A percentile compares a stretch with the other conserved stretches of the same genome.
These are phyloP conservation scores for Arachis monticola DNA, from an alignment of 331 rosid species.

Conservation along the genomic window DNA sequence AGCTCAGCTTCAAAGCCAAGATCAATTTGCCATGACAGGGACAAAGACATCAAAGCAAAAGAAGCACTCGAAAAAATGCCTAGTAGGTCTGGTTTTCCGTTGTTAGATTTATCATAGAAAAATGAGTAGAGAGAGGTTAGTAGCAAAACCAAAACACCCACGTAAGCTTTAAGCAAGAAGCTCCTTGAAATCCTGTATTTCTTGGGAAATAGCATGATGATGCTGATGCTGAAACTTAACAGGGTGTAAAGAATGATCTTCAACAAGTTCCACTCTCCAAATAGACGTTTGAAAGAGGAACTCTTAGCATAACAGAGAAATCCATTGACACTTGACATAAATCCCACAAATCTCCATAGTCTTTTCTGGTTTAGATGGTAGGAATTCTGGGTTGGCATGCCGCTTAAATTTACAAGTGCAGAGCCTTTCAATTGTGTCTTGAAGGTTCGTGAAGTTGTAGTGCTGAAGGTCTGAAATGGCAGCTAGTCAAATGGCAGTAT, in stretches of 20 bases:
- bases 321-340: constrained; percentile 41
- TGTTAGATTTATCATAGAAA: too few relatives aligned
- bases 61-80: constrained; percentile 25
- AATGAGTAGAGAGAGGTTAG: constrained; percentile 44
- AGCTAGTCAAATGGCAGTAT: too few relatives aligned
- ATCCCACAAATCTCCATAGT: constrained; percentile 39
- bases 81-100: constrained; percentile 35
- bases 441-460: not conserved
- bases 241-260: constrained; percentile 33
- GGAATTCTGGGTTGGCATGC: constrained; percentile 14
- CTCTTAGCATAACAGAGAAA: constrained; percentile 36
- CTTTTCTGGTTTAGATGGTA: constrained; percentile 2
- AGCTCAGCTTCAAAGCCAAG: constrained; percentile 47
- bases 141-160: constrained; percentile 42
- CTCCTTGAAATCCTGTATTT: constrained; percentile 32
- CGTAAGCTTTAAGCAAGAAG: constrained; percentile 34
- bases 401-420: not conserved
- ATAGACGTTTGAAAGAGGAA: constrained; percentile 44
- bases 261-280: constrained; percentile 44
- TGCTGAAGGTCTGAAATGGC: too few relatives aligned
- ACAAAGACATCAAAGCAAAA: constrained; percentile 40
- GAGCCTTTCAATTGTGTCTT: not conserved
- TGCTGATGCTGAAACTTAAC: constrained; percentile 29
- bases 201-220: constrained; percentile 31
- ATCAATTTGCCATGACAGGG: constrained; percentile 34